Percentiles rank a stretch among this genome's conserved stretches.
These are phyloP conservation scores for Calocera viscosa DNA, from an alignment of 768 basidiomycete species.

Conservation along the genomic window DNA sequence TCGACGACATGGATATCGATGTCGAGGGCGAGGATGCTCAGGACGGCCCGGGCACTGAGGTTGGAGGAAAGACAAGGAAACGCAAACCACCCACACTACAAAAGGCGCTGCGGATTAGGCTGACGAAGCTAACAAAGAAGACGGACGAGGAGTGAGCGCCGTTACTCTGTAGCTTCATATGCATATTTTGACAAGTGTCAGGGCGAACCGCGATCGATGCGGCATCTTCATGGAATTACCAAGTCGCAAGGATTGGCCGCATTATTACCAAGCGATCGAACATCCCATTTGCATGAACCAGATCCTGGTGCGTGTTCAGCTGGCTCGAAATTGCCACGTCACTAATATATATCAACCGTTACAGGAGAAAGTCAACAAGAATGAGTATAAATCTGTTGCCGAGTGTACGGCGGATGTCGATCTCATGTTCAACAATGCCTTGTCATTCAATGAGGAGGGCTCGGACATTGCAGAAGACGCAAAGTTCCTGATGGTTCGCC, in stretches of 20 bases:
- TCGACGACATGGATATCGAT: conserved; percentile 5
- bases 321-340: conserved; percentile 4
- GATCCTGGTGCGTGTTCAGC: conserved; percentile 48
- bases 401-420: conserved; percentile 81
- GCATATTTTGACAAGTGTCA: conserved; percentile 5
- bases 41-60: conserved; percentile 35
- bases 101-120: conserved; percentile 40
- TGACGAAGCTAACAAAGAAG: conserved; percentile 63
- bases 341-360: conserved; percentile 9
- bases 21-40: conserved; percentile 23
- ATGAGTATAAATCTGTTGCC: conserved; percentile 53
- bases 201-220: conserved; percentile 54
- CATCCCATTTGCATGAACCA: conserved; percentile 65
- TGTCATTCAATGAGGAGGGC: conserved; percentile 77
- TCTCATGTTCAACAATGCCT: conserved; percentile 79
- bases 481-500: conserved; percentile 43
- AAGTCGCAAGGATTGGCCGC: conserved; percentile 60
- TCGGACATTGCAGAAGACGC: conserved; percentile 77
- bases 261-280: conserved; percentile 70
- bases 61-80: conserved; percentile 29
- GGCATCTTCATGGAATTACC: conserved; percentile 77
- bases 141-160: conserved; percentile 51
- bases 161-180: background rate
- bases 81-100: conserved; percentile 11
- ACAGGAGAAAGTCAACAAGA: conserved; percentile 69